Percentiles rank a stretch among this genome's conserved stretches.
phyloP scores from a whole-genome alignment of 257 asterid species.

The Cinchona pubescens region DNA sequence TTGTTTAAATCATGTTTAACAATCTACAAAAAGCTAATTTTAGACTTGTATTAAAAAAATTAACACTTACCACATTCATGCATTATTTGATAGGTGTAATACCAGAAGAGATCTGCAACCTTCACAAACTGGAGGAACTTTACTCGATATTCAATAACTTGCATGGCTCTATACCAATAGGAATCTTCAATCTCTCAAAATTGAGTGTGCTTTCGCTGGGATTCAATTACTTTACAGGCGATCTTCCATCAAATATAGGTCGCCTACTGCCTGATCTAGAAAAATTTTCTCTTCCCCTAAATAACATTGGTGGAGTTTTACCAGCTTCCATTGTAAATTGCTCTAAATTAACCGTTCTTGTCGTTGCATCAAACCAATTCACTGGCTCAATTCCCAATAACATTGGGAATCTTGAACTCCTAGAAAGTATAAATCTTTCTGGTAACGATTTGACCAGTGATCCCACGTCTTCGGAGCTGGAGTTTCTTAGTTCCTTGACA shows the following conservation, averaged over 20 bases:
- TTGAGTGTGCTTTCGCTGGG: not conserved
- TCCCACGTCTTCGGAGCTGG: not conserved
- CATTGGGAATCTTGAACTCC: not conserved
- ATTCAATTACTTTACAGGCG: not conserved
- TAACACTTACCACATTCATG: no score
- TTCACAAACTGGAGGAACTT: not conserved
- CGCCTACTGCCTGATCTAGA: not conserved
- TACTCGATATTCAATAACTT: not conserved
- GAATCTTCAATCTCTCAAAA: not conserved
- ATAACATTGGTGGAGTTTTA: not conserved
- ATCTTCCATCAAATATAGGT: not conserved
- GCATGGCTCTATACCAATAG: not conserved
- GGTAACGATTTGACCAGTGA: not conserved
- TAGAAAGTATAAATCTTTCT: not conserved
- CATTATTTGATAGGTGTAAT: conserved; percentile 22
- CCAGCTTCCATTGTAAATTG: not conserved
- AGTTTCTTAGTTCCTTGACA: not conserved
- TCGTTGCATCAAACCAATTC: not conserved
- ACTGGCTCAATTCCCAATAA: not conserved
- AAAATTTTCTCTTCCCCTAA: not conserved
- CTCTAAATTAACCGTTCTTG: not conserved
- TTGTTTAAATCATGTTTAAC: no score
- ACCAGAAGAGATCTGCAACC: conserved; percentile 28
- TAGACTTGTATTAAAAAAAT: no score
- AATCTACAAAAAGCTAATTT: no score